Evolutionary conservation across 441 rosid genomes (phyloP).

Genomic region (Gossypium lobatum): DNA sequence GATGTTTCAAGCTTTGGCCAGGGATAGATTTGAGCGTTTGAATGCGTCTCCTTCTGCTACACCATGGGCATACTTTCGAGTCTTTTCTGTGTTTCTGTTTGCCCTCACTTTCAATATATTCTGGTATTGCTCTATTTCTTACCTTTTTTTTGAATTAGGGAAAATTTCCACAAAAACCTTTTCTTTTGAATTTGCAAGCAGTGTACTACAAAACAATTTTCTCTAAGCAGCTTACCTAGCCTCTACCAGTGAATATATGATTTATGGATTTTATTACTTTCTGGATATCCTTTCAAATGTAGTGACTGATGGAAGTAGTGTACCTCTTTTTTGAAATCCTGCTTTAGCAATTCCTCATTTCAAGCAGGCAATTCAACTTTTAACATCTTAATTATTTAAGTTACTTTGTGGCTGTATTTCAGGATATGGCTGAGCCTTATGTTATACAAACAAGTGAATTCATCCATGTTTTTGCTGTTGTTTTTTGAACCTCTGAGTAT

Average conservation of each 20-base stretch:
- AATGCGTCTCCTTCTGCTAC: conserved; percentile 95
- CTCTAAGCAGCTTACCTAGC: background rate
- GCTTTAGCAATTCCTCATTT: background rate
- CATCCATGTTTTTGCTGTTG: conserved; percentile 73
- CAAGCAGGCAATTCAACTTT: background rate
- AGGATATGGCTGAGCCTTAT: conserved; percentile 76
- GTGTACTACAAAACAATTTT: background rate
- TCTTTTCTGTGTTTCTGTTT: conserved; percentile 68
- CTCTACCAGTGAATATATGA: background rate
- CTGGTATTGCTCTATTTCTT: conserved; percentile 47
- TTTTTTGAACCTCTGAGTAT: conserved; percentile 95
- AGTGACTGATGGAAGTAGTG: background rate
- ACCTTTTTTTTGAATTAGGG: conserved; percentile 17
- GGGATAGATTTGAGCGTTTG: conserved; percentile 93
- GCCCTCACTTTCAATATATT: conserved; percentile 69
- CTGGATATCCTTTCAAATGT: background rate
- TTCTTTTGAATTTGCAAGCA: background rate
- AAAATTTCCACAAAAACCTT: background rate
- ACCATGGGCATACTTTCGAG: conserved; percentile 86
- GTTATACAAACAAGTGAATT: conserved; percentile 50
- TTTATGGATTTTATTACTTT: background rate
- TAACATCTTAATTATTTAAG: background rate
- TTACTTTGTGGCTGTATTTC: conserved; percentile 25
- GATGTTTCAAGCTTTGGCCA: conserved; percentile 99
- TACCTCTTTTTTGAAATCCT: background rate